Evolutionary conservation across 164 flowering plant species (phyloP), one percentile per base, ranked within the genome.

Genomic region (Nelumbo lutea): DNA sequence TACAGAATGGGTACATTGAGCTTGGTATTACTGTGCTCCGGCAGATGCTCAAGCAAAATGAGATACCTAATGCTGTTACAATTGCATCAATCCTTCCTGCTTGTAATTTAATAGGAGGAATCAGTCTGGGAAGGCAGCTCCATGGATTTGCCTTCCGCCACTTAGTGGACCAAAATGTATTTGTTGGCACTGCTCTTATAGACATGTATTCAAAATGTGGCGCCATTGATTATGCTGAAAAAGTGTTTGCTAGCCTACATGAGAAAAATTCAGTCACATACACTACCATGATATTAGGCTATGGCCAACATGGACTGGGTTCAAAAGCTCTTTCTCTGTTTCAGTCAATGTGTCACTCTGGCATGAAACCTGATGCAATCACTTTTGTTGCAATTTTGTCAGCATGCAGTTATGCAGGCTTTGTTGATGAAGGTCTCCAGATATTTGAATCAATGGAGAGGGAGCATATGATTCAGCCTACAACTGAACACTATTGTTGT

Each of bases 171-270:
- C 76, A 64, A 42, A 95, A 84, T 77, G 87, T 95, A 48, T 95
- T 82, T 81, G 94, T 90, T 48, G 79, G 80, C 48, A 85, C 89
- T 62, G 91, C 97, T 66, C 73, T 95, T 40, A 77, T 95, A 42
- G 97, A 95, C 76, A 85, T 89, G 90, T 95, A 95, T 70, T 87
- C 96, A 9, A 92, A 92, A 79, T 82, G 83, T 39, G 97, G 97
- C 62, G 62, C 77, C 6, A 80, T 90, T 38, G 47, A 50, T 41
- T 77, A 82, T 72, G 94, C 97, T 42, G 96, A 89, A 64, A 79
- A 65, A 10, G 79, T 84, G 46, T 95, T 86, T 57, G 0, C 40
- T 10, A 69, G 50, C 14, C 76, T 79, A 45, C 64, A 62, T 40
- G 87, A 82, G 72, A 95, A 75, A 69, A 95, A 84, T 73, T 76